A percentile compares a stretch with the other conserved stretches of the same genome.
These are phyloP conservation scores for Trichophyton schoenleinii DNA, from an alignment of 2,329 filamentous ascomycete genomes.

Conservation along the genomic window DNA sequence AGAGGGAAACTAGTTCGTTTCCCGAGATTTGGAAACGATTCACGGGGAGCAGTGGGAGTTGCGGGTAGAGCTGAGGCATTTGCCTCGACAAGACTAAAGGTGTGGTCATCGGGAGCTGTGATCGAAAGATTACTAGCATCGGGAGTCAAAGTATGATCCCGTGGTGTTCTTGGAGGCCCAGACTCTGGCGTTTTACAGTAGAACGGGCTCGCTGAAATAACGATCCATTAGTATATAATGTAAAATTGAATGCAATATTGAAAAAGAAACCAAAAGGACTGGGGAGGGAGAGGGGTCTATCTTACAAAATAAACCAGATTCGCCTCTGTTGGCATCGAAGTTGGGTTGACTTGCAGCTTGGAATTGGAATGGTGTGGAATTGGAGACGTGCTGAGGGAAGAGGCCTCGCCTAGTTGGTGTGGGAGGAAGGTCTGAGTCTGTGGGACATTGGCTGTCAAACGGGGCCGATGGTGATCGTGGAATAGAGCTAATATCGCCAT, in stretches of 20 bases:
- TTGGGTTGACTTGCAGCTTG: background rate
- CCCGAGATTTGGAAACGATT: conserved; percentile 45
- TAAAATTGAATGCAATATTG: background rate
- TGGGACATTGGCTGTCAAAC: conserved; percentile 44
- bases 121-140: conserved; percentile 78
- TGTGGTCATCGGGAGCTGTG: conserved; percentile 46
- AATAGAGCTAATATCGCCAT: conserved; percentile 58
- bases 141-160: conserved; percentile 58
- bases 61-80: conserved; percentile 50
- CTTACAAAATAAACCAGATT: conserved; percentile 26
- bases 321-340: background rate
- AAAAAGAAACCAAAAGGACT: background rate
- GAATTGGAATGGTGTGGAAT: conserved; percentile 11
- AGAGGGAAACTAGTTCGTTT: conserved; percentile 56
- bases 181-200: conserved; percentile 41
- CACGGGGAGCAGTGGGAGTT: conserved; percentile 62
- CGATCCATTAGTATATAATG: conserved; percentile 4
- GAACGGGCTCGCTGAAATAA: conserved; percentile 50
- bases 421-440: conserved; percentile 68
- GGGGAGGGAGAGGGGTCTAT: conserved; percentile 20
- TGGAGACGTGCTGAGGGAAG: conserved; percentile 16
- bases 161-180: conserved; percentile 63
- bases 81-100: conserved; percentile 28
- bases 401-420: conserved; percentile 67
- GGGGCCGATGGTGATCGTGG: conserved; percentile 45